Conservation (phyloP, 176 grass and related monocot species). For the Carex pumila region DNA sequence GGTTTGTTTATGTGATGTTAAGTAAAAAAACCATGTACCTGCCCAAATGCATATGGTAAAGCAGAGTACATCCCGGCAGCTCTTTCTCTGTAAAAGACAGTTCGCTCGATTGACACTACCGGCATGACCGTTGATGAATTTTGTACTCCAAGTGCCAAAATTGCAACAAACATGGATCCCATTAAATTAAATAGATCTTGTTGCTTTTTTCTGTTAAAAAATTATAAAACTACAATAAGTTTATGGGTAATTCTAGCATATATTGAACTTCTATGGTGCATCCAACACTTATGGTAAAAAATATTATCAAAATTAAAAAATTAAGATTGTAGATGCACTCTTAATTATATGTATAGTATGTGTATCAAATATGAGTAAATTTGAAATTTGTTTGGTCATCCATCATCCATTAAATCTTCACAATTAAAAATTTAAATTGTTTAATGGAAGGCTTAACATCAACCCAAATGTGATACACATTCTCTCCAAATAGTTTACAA, state of each 20-base stretch:
- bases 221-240: not conserved
- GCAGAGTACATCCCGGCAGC: conserved; percentile 90
- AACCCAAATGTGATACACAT: no score
- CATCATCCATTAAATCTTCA: no score
- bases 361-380: no score
- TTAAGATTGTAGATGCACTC: no score
- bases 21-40: conserved; percentile 36
- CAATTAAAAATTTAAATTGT: no score
- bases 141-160: conserved; percentile 60
- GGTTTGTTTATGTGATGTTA: not conserved
- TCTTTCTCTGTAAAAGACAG: conserved; percentile 89
- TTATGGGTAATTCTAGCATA: not conserved
- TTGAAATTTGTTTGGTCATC: no score
- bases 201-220: conserved; percentile 29
- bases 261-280: no score
- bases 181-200: conserved; percentile 84
- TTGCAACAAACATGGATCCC: conserved; percentile 76
- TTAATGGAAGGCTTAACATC: no score
- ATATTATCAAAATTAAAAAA: no score
- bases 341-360: no score
- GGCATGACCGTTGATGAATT: conserved; percentile 74
- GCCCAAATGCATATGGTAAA: conserved; percentile 90
- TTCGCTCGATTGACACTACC: conserved; percentile 67
- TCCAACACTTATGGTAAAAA: no score
- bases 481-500: no score